Evolutionary conservation across 164 flowering plant genomes (phyloP).

Genomic region (Taxillus chinensis): DNA sequence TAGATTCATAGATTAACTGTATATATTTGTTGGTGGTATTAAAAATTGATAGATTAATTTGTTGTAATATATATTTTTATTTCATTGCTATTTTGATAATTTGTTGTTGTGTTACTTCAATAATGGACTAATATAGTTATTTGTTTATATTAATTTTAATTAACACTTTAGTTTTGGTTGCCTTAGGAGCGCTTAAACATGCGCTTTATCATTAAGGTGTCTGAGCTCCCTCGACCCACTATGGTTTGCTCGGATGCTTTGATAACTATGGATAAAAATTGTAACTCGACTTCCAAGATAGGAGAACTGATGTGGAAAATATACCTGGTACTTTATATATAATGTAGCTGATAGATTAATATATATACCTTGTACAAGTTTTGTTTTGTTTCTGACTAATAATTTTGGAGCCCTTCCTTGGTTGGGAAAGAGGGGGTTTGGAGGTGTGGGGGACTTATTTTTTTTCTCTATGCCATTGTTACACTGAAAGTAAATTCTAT

Average conservation of each 20-base stretch:
- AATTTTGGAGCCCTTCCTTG: not conserved
- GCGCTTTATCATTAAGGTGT: not conserved
- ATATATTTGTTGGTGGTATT: no score
- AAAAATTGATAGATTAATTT: no score
- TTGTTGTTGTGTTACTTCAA: no score
- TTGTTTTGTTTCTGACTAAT: not conserved
- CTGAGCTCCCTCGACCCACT: no score
- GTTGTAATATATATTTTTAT: no score
- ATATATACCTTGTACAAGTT: not conserved
- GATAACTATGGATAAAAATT: not conserved
- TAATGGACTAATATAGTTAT: no score
- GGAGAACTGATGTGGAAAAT: not conserved
- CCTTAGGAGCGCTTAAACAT: no score
- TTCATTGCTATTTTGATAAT: no score
- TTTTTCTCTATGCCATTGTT: not conserved
- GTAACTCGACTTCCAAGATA: no score
- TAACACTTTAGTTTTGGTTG: no score
- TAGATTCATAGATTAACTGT: no score
- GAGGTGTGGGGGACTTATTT: not conserved
- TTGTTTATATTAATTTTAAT: no score
- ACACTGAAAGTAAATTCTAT: conserved; percentile 1
- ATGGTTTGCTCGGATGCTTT: not conserved
- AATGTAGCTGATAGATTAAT: not conserved
- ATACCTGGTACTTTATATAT: not conserved
- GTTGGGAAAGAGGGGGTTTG: not conserved